Conservation (phyloP, 2,329 filamentous ascomycete species). For the Colletotrichum sp. region DNA sequence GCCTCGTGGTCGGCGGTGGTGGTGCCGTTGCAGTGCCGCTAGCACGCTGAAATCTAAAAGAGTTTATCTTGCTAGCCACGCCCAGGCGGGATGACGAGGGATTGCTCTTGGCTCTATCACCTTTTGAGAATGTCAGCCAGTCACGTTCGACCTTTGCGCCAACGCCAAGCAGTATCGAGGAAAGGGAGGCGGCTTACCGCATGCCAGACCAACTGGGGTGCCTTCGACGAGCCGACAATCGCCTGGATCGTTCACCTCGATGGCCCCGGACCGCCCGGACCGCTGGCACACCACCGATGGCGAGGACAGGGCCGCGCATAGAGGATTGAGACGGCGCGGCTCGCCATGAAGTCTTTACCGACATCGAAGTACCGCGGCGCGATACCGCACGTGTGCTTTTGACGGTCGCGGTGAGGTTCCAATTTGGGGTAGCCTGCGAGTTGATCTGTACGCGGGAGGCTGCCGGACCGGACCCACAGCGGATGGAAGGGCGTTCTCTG, state of each 20-base stretch:
- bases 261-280: background rate
- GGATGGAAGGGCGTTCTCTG: background rate
- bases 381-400: background rate
- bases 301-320: background rate
- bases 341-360: background rate
- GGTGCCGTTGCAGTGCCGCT: background rate
- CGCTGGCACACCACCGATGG: background rate
- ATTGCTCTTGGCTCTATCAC: background rate
- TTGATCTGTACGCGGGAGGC: background rate
- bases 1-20: background rate
- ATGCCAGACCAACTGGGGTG: background rate
- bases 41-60: background rate
- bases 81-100: background rate
- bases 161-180: background rate
- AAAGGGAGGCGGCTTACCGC: background rate
- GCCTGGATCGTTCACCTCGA: background rate
- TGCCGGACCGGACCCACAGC: background rate
- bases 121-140: background rate
- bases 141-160: background rate
- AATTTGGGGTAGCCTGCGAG: background rate
- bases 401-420: background rate
- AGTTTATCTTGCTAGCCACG: background rate
- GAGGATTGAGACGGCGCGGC: background rate
- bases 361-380: background rate
- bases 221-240: background rate